These are phyloP conservation scores for Cordyceps cateniannulata DNA, from an alignment of 2,329 filamentous ascomycete genomes.

Conservation along the genomic window DNA sequence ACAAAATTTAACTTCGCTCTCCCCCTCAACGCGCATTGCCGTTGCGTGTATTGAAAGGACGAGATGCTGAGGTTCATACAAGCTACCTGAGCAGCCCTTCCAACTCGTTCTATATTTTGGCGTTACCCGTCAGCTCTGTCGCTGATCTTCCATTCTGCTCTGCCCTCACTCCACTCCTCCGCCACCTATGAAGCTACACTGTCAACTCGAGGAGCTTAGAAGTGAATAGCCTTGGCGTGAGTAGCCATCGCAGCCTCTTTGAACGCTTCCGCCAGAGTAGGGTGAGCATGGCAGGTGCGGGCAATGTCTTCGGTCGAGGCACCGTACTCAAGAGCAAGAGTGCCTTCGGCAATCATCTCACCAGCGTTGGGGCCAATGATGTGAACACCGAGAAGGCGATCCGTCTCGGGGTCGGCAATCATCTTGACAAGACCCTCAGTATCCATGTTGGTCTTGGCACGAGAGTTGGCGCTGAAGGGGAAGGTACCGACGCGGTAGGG, in stretches of 20 bases:
- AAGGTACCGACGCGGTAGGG: constrained; percentile 92
- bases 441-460: constrained; percentile 97
- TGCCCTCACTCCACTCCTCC: background rate
- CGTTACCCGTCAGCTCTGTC: background rate
- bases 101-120: background rate
- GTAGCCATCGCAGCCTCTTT: constrained; percentile 99
- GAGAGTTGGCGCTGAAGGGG: constrained; percentile 96
- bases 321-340: constrained; percentile 91
- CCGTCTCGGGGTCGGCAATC: constrained; percentile 90
- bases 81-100: background rate
- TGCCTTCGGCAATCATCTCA: constrained; percentile 99
- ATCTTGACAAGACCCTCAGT: constrained; percentile 97
- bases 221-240: constrained; percentile 92
- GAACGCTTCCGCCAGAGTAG: constrained; percentile 93
- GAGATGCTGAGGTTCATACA: background rate
- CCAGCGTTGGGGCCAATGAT: constrained; percentile 94
- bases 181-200: background rate
- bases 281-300: constrained; percentile 93
- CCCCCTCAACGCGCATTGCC: background rate
- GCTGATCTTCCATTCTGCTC: background rate
- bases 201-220: constrained; percentile 43
- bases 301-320: constrained; percentile 92
- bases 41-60: background rate
- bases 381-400: constrained; percentile 90
- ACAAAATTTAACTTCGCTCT: constrained; percentile 13